Percentiles rank a stretch among this genome's conserved stretches.
Conservation (phyloP, 108 stramenopile genomes). For the Cylindrotheca fusiformis region DNA sequence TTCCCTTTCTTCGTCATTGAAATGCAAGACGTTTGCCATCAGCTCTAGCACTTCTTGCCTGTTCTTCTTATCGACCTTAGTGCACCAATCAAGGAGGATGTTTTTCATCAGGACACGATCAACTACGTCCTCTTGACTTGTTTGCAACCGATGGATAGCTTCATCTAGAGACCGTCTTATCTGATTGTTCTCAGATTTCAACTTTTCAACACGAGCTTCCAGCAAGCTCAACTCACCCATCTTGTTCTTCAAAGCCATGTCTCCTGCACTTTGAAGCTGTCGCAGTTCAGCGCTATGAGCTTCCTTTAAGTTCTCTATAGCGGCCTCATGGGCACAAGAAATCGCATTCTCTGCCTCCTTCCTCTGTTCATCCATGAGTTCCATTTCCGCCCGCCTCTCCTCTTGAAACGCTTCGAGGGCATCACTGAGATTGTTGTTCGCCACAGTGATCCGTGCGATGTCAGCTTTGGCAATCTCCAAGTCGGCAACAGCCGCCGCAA, state of each 20-base stretch:
- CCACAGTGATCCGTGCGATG: slow-evolving; percentile 55
- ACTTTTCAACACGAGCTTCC: slow-evolving; percentile 43
- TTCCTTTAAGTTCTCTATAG: slow-evolving; percentile 56
- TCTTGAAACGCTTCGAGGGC: slow-evolving; percentile 84
- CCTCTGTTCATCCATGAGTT: slow-evolving; percentile 67
- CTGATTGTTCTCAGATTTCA: slow-evolving; percentile 69
- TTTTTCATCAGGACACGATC: slow-evolving; percentile 88
- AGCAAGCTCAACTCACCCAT: slow-evolving; percentile 59
- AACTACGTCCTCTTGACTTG: slow-evolving; percentile 87
- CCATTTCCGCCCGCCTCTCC: slow-evolving; percentile 82
- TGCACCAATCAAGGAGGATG: slow-evolving; percentile 86
- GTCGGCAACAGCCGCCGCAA: slow-evolving; percentile 72
- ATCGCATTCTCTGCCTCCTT: slow-evolving; percentile 59
- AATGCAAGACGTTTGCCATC: slow-evolving; percentile 82
- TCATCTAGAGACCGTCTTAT: slow-evolving; percentile 80
- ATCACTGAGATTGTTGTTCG: slow-evolving; percentile 69
- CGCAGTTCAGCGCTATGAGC: slow-evolving; percentile 57
- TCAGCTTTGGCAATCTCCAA: slow-evolving; percentile 76
- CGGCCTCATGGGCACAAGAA: slow-evolving; percentile 64
- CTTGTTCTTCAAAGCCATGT: slow-evolving; percentile 52
- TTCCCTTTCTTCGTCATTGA: slow-evolving; percentile 84
- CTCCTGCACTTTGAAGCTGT: slow-evolving; percentile 56
- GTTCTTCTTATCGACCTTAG: slow-evolving; percentile 57
- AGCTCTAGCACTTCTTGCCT: slow-evolving; percentile 74
- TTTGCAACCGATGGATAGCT: slow-evolving; percentile 81